Evolutionary conservation across 2,329 filamentous ascomycete genomes (phyloP), one percentile per base, ranked within the genome.

Genomic region (Dothideomycetidae sp.): DNA sequence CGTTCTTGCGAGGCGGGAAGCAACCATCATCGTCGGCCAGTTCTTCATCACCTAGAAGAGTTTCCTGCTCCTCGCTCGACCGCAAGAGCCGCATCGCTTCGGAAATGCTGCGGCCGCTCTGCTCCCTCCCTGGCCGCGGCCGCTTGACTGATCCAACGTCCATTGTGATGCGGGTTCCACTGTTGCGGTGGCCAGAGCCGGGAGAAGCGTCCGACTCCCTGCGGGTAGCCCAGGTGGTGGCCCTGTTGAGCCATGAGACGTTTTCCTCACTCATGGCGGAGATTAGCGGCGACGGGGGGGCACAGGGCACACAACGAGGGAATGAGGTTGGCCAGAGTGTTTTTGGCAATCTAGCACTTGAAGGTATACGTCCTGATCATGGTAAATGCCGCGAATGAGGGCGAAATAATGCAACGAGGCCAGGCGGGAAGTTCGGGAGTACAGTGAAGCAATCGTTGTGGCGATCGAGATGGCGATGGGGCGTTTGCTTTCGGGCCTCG

Each of bases 51-150:
- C 55, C 57, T 5, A 66, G 50, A 34, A 67, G 44, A 12, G 59
- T 64, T 42, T 67, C 63, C 43, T 66, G 63, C 51, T 67, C 64
- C 47, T 66, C 62, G 14, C 62, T 50, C 18, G 58, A 57, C 29
- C 60, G 54, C n/a, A 59, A 57, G 10, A 59, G 49, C 18, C 56
- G 46, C 44, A 60, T 42, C 13, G 56, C 55, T 40, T 60, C 55
- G 37, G 48, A 53, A n/a, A 59, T 51, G 33, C 54, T 58, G 42
- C 52, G 52, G 10, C 44, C 42, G 36, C 52, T 56, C 31, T 53
- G 46, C 7, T 50, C 53, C 38, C 47, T 44, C 23, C 30, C 35
- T 11, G 28, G 33, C 11, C 53, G n/a, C 9, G 36, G 36, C 4
- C 36, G 29, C 10, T 29, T 29, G 17, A 19, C 29, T 12, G 29